Percentiles rank a stretch among this genome's conserved stretches.
These are phyloP conservation scores for Nemania diffusa DNA, from an alignment of 2,329 filamentous ascomycete genomes.

Conservation along the genomic window DNA sequence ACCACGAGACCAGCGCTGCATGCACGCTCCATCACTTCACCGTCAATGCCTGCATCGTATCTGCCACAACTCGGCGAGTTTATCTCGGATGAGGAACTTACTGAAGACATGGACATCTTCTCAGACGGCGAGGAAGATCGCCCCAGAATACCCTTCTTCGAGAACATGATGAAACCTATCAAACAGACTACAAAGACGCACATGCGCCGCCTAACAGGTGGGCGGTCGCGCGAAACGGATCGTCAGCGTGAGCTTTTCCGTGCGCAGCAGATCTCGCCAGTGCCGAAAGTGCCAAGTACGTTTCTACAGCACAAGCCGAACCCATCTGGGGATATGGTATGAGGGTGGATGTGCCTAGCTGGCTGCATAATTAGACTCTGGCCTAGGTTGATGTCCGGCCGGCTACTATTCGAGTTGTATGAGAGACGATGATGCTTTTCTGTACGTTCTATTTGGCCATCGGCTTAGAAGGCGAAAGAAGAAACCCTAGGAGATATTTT, in stretches of 20 bases:
- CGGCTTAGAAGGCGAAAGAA: background rate
- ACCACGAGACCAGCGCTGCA: slow-evolving; percentile 75
- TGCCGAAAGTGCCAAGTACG: slow-evolving; percentile 55
- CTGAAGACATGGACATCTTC: slow-evolving; percentile 77
- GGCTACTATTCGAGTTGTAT: slow-evolving; percentile 9
- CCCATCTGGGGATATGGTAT: slow-evolving; percentile 44
- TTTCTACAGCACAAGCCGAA: slow-evolving; percentile 47
- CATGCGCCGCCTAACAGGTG: slow-evolving; percentile 71
- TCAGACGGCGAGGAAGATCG: slow-evolving; percentile 78
- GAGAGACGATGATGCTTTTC: slow-evolving; percentile 24
- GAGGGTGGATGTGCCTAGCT: background rate
- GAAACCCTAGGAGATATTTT: background rate
- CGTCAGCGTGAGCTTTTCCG: slow-evolving; percentile 52
- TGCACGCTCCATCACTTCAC: slow-evolving; percentile 85
- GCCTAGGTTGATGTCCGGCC: background rate
- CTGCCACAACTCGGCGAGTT: slow-evolving; percentile 68
- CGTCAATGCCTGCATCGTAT: slow-evolving; percentile 68
- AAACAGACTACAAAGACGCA: slow-evolving; percentile 67
- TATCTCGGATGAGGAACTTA: slow-evolving; percentile 79
- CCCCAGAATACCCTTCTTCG: slow-evolving; percentile 55
- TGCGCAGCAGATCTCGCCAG: slow-evolving; percentile 50
- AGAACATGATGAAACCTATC: slow-evolving; percentile 70
- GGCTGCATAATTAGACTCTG: background rate
- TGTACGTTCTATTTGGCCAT: background rate
- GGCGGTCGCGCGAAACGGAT: slow-evolving; percentile 55